Evolutionary conservation across 768 basidiomycete species (phyloP).

Genomic region (Calocera viscosa): DNA sequence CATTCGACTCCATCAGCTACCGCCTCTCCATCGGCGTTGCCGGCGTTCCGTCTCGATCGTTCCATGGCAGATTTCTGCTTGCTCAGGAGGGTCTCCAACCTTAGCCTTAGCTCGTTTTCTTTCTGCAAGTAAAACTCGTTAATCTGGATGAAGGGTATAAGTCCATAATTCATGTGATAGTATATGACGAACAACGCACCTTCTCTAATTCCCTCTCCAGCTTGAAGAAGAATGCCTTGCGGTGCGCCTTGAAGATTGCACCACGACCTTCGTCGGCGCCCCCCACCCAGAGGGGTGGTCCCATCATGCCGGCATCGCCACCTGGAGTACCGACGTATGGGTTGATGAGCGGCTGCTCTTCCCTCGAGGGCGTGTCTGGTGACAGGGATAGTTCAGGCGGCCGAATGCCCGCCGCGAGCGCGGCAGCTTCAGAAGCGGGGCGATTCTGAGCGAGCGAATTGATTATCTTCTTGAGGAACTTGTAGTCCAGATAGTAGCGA

Average conservation of each 20-base stretch:
- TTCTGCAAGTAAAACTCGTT: slow-evolving; percentile 96
- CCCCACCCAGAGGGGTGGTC: slow-evolving; percentile 7
- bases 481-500: slow-evolving; percentile 91
- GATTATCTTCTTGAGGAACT: slow-evolving; percentile 96
- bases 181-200: slow-evolving; percentile 34
- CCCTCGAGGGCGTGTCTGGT: slow-evolving; percentile 11
- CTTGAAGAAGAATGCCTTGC: slow-evolving; percentile 98
- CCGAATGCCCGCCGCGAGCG: slow-evolving; percentile 69
- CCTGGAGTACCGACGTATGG: slow-evolving; percentile 12
- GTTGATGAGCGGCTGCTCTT: slow-evolving; percentile 10
- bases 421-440: slow-evolving; percentile 80
- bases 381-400: slow-evolving; percentile 39
- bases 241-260: slow-evolving; percentile 83
- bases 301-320: neutral
- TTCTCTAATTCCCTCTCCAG: slow-evolving; percentile 95
- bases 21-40: slow-evolving; percentile 41
- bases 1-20: slow-evolving; percentile 60
- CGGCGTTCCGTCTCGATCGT: slow-evolving; percentile 54
- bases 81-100: slow-evolving; percentile 84
- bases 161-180: neutral
- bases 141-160: slow-evolving; percentile 44
- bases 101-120: slow-evolving; percentile 83
- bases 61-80: slow-evolving; percentile 78
- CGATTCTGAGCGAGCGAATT: slow-evolving; percentile 84
- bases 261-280: slow-evolving; percentile 61